Conservation (phyloP, 2,329 filamentous ascomycete species). For the Graphilbum sp. region DNA sequence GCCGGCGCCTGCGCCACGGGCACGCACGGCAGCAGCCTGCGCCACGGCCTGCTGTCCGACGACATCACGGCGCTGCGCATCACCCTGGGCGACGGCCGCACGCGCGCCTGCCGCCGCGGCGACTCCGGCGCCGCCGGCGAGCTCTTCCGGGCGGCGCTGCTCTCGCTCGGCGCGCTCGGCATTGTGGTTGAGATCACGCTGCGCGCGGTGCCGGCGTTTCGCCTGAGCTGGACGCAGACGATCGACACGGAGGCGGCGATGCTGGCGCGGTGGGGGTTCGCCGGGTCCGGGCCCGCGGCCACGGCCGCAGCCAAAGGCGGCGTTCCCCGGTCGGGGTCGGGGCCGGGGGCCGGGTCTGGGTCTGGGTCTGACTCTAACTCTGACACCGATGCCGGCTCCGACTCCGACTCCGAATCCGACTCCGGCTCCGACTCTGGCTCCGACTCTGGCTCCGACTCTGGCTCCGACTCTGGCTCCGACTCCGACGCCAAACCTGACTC, state of each 20-base stretch:
- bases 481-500: too few relatives aligned
- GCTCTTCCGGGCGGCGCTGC: conserved; percentile 73
- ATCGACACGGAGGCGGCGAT: conserved; percentile 55
- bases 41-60: conserved; percentile 72
- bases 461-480: too few relatives aligned
- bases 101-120: conserved; percentile 38
- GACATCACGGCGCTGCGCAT: conserved; percentile 60
- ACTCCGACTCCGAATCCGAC: too few relatives aligned
- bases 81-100: conserved; percentile 65
- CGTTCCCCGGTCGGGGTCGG: too few relatives aligned
- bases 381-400: too few relatives aligned
- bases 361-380: too few relatives aligned
- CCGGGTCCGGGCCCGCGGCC: too few relatives aligned
- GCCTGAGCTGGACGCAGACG: conserved; percentile 74
- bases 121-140: conserved; percentile 50
- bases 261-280: conserved; percentile 48
- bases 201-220: conserved; percentile 62
- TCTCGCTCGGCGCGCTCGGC: conserved; percentile 78
- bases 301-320: too few relatives aligned
- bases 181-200: conserved; percentile 85
- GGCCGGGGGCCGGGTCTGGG: too few relatives aligned
- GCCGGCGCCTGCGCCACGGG: conserved; percentile 85
- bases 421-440: too few relatives aligned
- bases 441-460: too few relatives aligned
- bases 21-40: conserved; percentile 77